Evolutionary conservation across 2,329 filamentous ascomycete species (phyloP), one percentile per base, ranked within the genome.

Genomic region (Fusarium bulbicola): DNA sequence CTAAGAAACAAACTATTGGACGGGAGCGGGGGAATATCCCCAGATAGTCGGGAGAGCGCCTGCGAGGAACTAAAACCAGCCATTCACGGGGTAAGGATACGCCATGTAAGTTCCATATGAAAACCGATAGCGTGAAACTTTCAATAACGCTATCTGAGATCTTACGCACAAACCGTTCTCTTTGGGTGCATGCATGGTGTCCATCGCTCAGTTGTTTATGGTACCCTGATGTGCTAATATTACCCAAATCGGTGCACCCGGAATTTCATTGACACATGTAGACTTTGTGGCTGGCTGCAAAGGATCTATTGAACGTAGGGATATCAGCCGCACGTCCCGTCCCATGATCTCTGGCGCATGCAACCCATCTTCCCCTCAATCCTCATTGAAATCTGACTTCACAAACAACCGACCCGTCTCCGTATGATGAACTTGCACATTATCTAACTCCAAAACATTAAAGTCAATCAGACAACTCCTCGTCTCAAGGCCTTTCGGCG

Each of bases 231-330:
- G n/a, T 20, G 30, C n/a, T 20, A 11, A 34, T 10, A 26, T 15
- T 11, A 2, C 16, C 47, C 3, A 36, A 24, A 26, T 3, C 11
- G 15, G 11, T 18, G 9, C 28, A n/a, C 15, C 7, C 11, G 3
- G 7, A 1, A n/a, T 7, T 10, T 2, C 0, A 24, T 13, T 5
- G 7, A 14, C 10, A 18, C 21, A 13, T 0, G 0, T 2, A 3
- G 4, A 26, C 1, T 26, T 8, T 36, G 30, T 52, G 47, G 47
- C 47, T 36, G 47, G 16, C 30, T 52, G 8, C 0, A 24, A 34
- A 36, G 2, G 3, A 4, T 20, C 5, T 4, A 18, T 16, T 16
- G 5, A 49, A 11, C 21, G 2, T 2, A 7, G 12, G 2, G 12
- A 2, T 30, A 30, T 30, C 30, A 30, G 30, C 30, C 30, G 30